Evolutionary conservation across 2,329 filamentous ascomycete genomes (phyloP).

Genomic region (Sodiomyces alkalinus): DNA sequence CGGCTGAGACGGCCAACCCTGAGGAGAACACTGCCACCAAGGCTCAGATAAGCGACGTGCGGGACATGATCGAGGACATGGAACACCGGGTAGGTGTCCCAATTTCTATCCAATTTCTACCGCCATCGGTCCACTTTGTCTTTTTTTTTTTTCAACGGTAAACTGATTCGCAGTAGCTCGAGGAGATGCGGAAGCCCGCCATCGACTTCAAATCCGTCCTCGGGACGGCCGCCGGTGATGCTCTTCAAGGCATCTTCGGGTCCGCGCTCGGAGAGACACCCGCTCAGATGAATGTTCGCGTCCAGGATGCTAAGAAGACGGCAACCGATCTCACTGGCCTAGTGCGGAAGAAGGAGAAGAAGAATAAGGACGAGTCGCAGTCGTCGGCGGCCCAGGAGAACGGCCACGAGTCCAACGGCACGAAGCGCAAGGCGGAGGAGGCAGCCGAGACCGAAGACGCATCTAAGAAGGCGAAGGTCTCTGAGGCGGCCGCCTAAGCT

Average conservation of each 20-base stretch:
- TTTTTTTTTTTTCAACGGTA: too few species aligned
- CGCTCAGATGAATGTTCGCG: slow-evolving; percentile 42
- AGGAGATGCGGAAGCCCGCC: slow-evolving; percentile 51
- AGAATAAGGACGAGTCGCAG: slow-evolving; percentile 29
- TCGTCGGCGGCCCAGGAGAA: slow-evolving; percentile 8
- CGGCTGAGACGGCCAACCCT: slow-evolving; percentile 45
- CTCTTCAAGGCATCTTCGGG: slow-evolving; percentile 45
- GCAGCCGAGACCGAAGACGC: slow-evolving; percentile 16
- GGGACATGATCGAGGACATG: slow-evolving; percentile 67
- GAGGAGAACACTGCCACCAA: slow-evolving; percentile 52
- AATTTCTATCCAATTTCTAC: neutral
- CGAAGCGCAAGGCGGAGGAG: slow-evolving; percentile 41
- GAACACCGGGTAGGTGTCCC: slow-evolving; percentile 54
- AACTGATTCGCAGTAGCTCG: slow-evolving; percentile 29
- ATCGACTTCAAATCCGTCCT: slow-evolving; percentile 41
- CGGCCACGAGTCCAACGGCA: slow-evolving; percentile 19
- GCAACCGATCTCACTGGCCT: slow-evolving; percentile 63
- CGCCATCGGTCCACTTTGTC: neutral
- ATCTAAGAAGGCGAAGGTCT: slow-evolving; percentile 19
- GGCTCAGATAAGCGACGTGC: slow-evolving; percentile 53
- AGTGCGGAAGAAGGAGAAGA: slow-evolving; percentile 61
- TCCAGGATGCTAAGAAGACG: slow-evolving; percentile 57
- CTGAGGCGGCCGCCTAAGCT: slow-evolving; percentile 11
- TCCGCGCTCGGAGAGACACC: slow-evolving; percentile 47
- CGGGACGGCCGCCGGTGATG: slow-evolving; percentile 31